phyloP scores from a whole-genome alignment of 2,329 filamentous ascomycete genomes.

The Trichoderma sp. region DNA sequence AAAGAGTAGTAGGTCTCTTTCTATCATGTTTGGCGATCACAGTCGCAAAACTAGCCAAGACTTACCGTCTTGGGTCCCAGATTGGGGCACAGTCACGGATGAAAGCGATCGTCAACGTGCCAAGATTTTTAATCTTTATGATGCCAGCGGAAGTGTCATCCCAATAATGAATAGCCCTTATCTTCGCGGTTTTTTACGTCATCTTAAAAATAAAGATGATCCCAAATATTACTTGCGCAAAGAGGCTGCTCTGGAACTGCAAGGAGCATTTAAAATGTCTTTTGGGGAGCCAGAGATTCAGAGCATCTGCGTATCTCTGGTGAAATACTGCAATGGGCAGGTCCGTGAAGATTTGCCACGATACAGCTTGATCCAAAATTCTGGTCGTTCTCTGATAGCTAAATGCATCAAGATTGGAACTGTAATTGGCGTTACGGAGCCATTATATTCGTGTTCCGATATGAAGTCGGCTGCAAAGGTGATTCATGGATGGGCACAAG shows the following conservation, averaged over 20 bases:
- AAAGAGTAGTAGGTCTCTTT: neutral
- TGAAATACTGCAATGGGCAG: neutral
- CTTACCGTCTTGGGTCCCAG: neutral
- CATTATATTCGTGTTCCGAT: neutral
- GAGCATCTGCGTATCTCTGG: neutral
- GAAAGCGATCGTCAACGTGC: neutral
- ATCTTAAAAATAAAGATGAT: neutral
- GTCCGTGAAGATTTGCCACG: neutral
- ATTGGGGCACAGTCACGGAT: neutral
- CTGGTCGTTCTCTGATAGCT: neutral
- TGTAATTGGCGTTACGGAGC: neutral
- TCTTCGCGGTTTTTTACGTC: neutral
- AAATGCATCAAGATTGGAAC: neutral
- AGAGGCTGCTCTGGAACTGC: neutral
- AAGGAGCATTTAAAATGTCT: no score
- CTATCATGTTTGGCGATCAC: neutral
- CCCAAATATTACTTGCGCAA: neutral
- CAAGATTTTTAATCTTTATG: neutral
- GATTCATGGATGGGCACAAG: neutral
- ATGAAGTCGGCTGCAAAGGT: neutral
- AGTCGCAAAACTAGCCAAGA: constrained; percentile 4
- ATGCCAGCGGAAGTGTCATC: neutral
- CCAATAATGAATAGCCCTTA: neutral
- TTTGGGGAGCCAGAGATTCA: neutral
- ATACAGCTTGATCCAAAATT: neutral